Base-by-base conservation (phyloP, 2,329 filamentous ascomycete genomes). In the Chlorencoelia australis region DNA sequence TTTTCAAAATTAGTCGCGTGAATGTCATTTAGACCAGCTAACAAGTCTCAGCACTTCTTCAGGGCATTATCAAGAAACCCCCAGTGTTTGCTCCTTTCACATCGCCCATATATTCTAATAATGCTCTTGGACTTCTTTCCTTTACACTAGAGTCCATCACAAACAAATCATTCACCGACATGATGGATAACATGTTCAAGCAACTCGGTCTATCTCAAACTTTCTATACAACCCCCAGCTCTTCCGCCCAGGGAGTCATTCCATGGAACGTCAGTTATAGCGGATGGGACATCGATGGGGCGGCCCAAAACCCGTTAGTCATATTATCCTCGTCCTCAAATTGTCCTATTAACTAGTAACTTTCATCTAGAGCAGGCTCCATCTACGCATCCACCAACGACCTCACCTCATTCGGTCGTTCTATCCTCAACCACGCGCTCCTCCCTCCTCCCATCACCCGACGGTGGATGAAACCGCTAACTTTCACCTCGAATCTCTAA, bases 131-230 rank as follows among this genome's bases (percentile, higher is more conserved):
- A 33, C 52, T 64, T 21, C 47, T 64, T 4, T 50, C 51, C 2
- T 64, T 61, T 36, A 61, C 57, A 5, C 51, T 62, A n/a, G 57
- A 64, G 41, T 48, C 47, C 32, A 63, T 65, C 40, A 63, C 59
- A 1, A 57, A 58, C 6, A 51, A 48, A 14, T 35, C 47, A 5
- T 54, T 59, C 30, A 30, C 46, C 14, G 32, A 39, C 3, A 50
- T 63, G 13, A 24, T 54, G 15, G 37, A 49, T n/a, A 49, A 54
- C 24, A 39, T 65, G 1, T 36, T 63, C 27, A 21, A 33, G 1
- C 50, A 51, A 2, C 50, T 64, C 2, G 47, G 51, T 10, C 53
- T 64, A 19, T 52, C 32, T 56, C 52, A 9, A 53, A 53, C 33
- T 50, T 54, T 29, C 32, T 53, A 28, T 41, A 33, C 20, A 9